These are phyloP conservation scores for Spergularia marina DNA, from an alignment of 148 eudicot species.

Conservation along the genomic window DNA sequence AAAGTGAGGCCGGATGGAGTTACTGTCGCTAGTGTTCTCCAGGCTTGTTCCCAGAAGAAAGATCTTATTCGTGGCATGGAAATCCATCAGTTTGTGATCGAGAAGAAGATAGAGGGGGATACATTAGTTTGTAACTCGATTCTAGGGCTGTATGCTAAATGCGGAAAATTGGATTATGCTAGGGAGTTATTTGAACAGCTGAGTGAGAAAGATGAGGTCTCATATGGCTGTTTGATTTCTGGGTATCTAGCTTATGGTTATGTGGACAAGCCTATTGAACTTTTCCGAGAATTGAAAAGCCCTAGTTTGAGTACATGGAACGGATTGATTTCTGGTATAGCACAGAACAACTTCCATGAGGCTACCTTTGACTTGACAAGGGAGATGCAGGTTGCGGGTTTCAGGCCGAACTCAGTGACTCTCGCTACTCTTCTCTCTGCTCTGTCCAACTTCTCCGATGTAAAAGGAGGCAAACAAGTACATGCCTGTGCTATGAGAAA, in stretches of 20 bases:
- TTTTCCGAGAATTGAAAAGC: constrained; percentile 42
- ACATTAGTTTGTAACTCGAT: constrained; percentile 53
- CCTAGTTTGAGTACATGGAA: constrained; percentile 68
- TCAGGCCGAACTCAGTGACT: constrained; percentile 58
- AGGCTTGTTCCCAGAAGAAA: constrained; percentile 53
- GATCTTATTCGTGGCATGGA: constrained; percentile 61
- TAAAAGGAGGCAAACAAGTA: constrained; percentile 49
- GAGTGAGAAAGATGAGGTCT: constrained; percentile 61
- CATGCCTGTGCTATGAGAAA: constrained; percentile 62
- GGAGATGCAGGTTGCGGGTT: constrained; percentile 41
- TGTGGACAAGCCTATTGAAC: constrained; percentile 50
- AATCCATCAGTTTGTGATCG: constrained; percentile 43
- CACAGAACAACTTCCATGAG: constrained; percentile 47
- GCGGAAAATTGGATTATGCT: constrained; percentile 73
- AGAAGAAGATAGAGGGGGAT: constrained; percentile 43
- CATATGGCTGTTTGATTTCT: constrained; percentile 53
- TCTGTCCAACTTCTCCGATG: constrained; percentile 38
- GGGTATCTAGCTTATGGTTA: constrained; percentile 67
- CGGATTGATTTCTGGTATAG: constrained; percentile 50
- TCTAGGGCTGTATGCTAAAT: constrained; percentile 59
- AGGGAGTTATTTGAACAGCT: constrained; percentile 51
- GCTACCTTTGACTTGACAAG: constrained; percentile 38
- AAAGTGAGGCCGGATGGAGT: constrained; percentile 41
- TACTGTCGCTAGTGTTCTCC: constrained; percentile 54
- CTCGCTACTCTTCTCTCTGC: constrained; percentile 57